A percentile compares a stretch with the other conserved stretches of the same genome.
These are phyloP conservation scores for Fraxinus xanthoxyloides DNA, from an alignment of 305 asterid genomes.

Conservation along the genomic window DNA sequence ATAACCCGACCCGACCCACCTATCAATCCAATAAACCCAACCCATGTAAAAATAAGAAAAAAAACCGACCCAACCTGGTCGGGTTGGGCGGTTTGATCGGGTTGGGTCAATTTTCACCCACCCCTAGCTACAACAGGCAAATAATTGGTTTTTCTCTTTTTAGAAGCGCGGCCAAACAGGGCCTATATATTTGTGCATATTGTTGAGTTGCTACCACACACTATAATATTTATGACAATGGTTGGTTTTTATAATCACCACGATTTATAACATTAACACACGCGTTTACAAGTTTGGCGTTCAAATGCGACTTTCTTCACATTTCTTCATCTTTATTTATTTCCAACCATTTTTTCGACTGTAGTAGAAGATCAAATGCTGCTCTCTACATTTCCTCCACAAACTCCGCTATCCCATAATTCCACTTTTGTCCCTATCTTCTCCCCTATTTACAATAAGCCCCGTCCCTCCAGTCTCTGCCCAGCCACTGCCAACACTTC, in stretches of 20 bases:
- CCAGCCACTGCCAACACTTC: conserved; percentile 41
- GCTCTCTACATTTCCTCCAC: conserved; percentile 63
- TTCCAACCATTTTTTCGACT: background rate
- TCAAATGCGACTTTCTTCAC: background rate
- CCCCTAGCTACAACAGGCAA: too few relatives aligned
- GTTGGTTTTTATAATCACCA: background rate
- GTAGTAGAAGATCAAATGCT: conserved; percentile 32
- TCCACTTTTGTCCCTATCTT: conserved; percentile 33
- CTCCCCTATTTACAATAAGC: conserved; percentile 30
- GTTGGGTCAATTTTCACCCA: too few relatives aligned
- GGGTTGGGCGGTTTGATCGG: too few relatives aligned
- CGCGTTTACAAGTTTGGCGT: background rate
- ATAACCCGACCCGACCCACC: too few relatives aligned
- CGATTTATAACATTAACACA: background rate
- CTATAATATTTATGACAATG: too few relatives aligned
- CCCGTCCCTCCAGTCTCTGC: conserved; percentile 24
- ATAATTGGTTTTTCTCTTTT: too few relatives aligned
- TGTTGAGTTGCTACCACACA: too few relatives aligned
- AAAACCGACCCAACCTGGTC: too few relatives aligned
- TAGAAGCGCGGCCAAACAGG: too few relatives aligned
- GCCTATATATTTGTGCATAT: too few relatives aligned
- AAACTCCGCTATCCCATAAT: conserved; percentile 34
- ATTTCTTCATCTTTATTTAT: background rate
- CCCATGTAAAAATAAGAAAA: too few relatives aligned
- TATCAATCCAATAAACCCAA: too few relatives aligned